Evolutionary conservation across 148 eudicot genomes (phyloP).

Genomic region (Bassia scoparia): DNA sequence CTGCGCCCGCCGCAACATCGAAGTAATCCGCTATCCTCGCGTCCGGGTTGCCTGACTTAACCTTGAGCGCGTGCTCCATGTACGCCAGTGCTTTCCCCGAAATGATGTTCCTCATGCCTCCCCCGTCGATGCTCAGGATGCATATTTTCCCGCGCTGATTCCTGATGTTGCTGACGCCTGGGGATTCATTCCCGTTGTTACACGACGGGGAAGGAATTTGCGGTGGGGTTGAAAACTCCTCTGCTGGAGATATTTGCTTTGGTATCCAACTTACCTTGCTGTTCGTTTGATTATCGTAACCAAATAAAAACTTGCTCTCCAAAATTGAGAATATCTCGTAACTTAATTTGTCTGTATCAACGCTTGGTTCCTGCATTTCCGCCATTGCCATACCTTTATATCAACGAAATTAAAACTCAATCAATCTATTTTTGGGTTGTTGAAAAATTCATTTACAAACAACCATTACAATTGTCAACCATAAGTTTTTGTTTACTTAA

Average conservation of each 20-base stretch:
- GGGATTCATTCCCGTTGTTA: neutral
- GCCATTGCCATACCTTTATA: neutral
- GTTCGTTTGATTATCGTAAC: conserved; percentile 51
- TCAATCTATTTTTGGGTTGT: neutral
- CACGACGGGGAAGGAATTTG: neutral
- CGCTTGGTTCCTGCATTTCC: conserved; percentile 72
- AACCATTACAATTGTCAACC: too few relatives aligned
- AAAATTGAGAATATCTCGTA: conserved; percentile 88
- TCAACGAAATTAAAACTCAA: too few relatives aligned
- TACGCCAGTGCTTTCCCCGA: conserved; percentile 71
- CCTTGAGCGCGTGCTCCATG: conserved; percentile 55
- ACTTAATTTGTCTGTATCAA: conserved; percentile 85
- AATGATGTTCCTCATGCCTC: conserved; percentile 70
- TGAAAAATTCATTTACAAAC: conserved; percentile 4
- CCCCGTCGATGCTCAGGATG: conserved; percentile 70
- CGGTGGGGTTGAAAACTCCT: conserved; percentile 18
- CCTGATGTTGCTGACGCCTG: conserved; percentile 40
- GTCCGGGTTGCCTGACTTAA: conserved; percentile 63
- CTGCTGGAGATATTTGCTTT: conserved; percentile 39
- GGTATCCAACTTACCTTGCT: conserved; percentile 47
- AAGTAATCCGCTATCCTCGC: conserved; percentile 81
- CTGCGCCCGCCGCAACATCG: conserved; percentile 80
- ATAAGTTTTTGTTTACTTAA: too few relatives aligned
- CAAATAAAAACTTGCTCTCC: conserved; percentile 78
- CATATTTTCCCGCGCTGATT: conserved; percentile 89